Percentiles rank a stretch among this genome's conserved stretches.
phyloP scores from a whole-genome alignment of 768 basidiomycete genomes.

The Termitomyces sp. region DNA sequence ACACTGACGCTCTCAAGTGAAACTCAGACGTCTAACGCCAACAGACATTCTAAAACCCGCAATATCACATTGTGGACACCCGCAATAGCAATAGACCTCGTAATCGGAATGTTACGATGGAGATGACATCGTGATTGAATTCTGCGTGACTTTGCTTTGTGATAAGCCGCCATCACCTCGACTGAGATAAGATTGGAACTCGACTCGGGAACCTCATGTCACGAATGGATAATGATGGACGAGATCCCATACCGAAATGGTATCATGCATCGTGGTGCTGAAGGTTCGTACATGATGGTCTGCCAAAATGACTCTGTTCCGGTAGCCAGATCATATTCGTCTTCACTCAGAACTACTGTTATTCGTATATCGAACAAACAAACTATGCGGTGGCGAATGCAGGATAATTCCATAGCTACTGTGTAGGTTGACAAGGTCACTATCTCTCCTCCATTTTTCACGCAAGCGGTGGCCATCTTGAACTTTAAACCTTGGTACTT shows the following conservation, averaged over 20 bases:
- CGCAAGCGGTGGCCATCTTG: neutral
- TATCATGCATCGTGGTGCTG: neutral
- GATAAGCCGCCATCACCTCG: neutral
- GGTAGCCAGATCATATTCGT: neutral
- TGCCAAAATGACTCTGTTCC: neutral
- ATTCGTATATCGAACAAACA: neutral
- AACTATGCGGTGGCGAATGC: neutral
- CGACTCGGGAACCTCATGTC: neutral
- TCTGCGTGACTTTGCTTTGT: neutral
- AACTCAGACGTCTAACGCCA: neutral
- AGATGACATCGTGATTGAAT: neutral
- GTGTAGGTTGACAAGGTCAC: neutral
- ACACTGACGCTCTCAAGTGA: neutral
- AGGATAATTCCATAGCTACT: neutral
- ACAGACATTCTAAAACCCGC: neutral
- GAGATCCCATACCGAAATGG: neutral
- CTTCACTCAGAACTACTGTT: neutral
- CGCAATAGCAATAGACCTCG: neutral
- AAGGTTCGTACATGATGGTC: neutral
- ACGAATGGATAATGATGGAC: neutral
- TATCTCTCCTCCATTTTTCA: neutral
- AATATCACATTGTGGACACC: no score
- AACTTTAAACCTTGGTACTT: neutral
- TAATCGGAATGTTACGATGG: neutral
- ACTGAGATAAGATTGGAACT: neutral